Conservation (phyloP, 192 early-diverging fungal genomes). For the Paraglomus brasilianum region DNA sequence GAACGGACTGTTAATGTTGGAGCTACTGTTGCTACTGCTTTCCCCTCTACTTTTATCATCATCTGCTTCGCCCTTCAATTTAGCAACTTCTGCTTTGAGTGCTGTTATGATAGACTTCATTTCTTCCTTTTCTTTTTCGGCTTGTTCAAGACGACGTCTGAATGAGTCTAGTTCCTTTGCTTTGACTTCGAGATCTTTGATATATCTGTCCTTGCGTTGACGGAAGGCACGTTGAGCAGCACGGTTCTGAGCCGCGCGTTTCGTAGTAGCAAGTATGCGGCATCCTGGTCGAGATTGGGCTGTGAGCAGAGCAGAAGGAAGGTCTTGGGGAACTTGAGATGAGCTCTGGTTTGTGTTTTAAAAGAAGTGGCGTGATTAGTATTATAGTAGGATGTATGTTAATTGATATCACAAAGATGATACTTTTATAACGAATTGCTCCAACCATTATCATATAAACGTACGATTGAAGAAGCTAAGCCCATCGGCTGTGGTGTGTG, state of each 20-base stretch:
- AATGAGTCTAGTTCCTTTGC: constrained; percentile 54
- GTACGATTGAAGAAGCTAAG: too few species aligned
- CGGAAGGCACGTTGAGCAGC: constrained; percentile 90
- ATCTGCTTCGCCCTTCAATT: not conserved
- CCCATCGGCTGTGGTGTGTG: too few species aligned
- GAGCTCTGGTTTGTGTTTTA: not conserved
- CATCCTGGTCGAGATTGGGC: not conserved
- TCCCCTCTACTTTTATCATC: not conserved
- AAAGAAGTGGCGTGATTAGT: too few species aligned
- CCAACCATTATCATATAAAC: too few species aligned
- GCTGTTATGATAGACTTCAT: not conserved
- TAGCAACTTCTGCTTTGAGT: not conserved
- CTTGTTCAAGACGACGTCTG: not conserved
- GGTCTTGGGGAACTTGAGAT: not conserved
- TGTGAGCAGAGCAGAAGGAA: not conserved
- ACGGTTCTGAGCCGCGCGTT: constrained; percentile 87
- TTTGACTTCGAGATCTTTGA: constrained; percentile 73
- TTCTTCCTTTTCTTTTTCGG: constrained; percentile 21
- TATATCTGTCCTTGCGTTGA: constrained; percentile 80
- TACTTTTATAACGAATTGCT: too few species aligned
- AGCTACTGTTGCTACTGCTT: not conserved
- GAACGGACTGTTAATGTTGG: constrained; percentile 1
- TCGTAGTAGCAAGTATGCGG: constrained; percentile 38
- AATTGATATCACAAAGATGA: too few species aligned
- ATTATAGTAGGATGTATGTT: too few species aligned